These are phyloP conservation scores for Huntiella decipiens DNA, from an alignment of 2,329 filamentous ascomycete species.

Conservation along the genomic window DNA sequence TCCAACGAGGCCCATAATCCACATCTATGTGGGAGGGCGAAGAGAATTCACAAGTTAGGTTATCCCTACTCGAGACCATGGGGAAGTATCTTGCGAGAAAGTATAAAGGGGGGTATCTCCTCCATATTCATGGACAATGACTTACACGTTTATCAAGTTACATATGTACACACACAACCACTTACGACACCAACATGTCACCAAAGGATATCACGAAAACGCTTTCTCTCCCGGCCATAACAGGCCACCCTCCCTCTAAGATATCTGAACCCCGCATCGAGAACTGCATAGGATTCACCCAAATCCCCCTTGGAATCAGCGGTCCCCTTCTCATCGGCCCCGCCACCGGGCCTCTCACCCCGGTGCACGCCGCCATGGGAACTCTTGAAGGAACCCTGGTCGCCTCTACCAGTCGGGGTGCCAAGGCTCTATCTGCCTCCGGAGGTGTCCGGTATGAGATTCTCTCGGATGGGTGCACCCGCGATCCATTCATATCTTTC, in stretches of 20 bases:
- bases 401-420: neutral
- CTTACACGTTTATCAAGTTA: too few relatives aligned
- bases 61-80: too few relatives aligned
- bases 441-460: conserved; percentile 1
- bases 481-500: neutral
- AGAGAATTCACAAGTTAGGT: too few relatives aligned
- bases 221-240: too few relatives aligned
- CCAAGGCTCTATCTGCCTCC: conserved; percentile 3
- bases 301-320: conserved; percentile 2
- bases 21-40: too few relatives aligned
- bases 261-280: neutral
- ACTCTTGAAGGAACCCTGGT: conserved; percentile 4
- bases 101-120: too few relatives aligned
- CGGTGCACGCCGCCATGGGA: conserved; percentile 2
- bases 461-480: neutral
- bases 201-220: too few relatives aligned
- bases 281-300: conserved; percentile 4
- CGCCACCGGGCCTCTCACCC: neutral
- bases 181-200: too few relatives aligned
- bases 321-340: conserved; percentile 1
- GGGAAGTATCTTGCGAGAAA: too few relatives aligned
- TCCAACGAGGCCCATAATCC: too few relatives aligned
- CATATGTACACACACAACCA: too few relatives aligned
- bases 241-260: neutral
- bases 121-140: too few relatives aligned